Base-by-base conservation (phyloP, 176 grass and related monocot genomes). In the Elaeis guineensis region DNA sequence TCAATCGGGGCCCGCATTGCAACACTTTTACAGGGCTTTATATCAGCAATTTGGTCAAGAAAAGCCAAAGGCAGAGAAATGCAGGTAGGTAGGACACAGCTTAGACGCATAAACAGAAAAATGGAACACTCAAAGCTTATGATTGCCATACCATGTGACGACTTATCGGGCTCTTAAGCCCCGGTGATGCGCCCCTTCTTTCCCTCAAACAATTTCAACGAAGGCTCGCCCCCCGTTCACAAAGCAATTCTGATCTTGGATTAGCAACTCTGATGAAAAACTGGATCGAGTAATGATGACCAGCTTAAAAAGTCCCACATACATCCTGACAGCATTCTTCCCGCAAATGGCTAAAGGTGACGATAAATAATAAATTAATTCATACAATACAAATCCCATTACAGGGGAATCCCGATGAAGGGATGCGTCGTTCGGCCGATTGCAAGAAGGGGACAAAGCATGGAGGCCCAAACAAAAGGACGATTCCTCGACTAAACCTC, bases 221-320 rank as follows among this genome's bases (percentile, higher is more conserved):
- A 8, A 39, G 21, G 55, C 19, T 48, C 49, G 63, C 28, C 39
- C 49, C 3, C 28, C 62, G 5, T 51, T 65, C 62, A 51, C 32
- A 65, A 21, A 21, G 55, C 48, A 30, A 26, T 49, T 80, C 79
- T 54, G 24, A 50, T 75, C 73, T 87, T 80, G 88, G 88, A 16
- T 50, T 44, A 44, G 35, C 55, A 51, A 57, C 71, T 57, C 54
- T 49, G 49, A 74, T 66, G 15, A 52, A 66, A 82, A 80, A 87
- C 72, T 76, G 66, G 78, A 81, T 85, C 78, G 59, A 86, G 69
- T 26, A 59, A 94, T 82, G 54, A 76, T 69, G 25, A 62, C 67
- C 62, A 63, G 51, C 62, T 76, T 81, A 64, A 78, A 87, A 93
- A 93, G 80, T 70, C 51, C 49, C 75, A 70, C 67, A 62, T 52